Percentiles rank a stretch among this genome's conserved stretches.
Evolutionary conservation across 2,329 filamentous ascomycete species (phyloP).

Genomic region (Mycosphaerella arachidis): DNA sequence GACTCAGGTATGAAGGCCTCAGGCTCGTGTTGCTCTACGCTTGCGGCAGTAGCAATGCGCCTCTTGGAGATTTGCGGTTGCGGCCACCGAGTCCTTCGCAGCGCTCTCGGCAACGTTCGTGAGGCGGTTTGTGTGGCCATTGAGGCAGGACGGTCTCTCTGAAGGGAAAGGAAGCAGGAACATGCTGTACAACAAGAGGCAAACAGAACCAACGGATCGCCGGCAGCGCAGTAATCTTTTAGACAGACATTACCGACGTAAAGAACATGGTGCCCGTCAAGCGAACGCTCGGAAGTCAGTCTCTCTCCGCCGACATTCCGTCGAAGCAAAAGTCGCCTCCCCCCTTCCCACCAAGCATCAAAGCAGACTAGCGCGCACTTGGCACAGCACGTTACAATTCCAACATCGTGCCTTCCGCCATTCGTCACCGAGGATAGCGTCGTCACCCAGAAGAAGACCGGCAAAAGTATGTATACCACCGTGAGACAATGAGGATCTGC

Average conservation of each 20-base stretch:
- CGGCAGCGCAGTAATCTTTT: not conserved
- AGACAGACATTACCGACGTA: not conserved
- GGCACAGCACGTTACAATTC: not conserved
- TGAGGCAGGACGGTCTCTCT: constrained; percentile 15
- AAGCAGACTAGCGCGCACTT: not conserved
- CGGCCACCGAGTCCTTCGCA: constrained; percentile 21
- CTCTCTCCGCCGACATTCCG: not conserved
- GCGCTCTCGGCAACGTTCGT: constrained; percentile 17
- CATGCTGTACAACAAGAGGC: constrained; percentile 3
- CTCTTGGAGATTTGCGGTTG: constrained; percentile 6
- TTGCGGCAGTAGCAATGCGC: constrained; percentile 21
- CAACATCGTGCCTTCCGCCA: not conserved
- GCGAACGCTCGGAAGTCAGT: too few species aligned
- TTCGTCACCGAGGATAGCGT: not conserved
- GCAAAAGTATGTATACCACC: constrained; percentile 22
- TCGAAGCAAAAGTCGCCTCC: too few species aligned
- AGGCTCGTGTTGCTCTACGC: constrained; percentile 15
- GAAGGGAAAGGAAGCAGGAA: constrained; percentile 11
- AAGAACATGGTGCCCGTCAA: too few species aligned
- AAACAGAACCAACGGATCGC: not conserved
- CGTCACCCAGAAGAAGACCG: constrained; percentile 14
- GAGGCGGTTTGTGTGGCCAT: constrained; percentile 14
- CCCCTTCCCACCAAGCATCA: too few species aligned
- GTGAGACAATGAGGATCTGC: not conserved
- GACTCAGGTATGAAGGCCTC: constrained; percentile 6